Base-by-base conservation (phyloP, 352 stramenopile species). In the Peronospora belbahrii region DNA sequence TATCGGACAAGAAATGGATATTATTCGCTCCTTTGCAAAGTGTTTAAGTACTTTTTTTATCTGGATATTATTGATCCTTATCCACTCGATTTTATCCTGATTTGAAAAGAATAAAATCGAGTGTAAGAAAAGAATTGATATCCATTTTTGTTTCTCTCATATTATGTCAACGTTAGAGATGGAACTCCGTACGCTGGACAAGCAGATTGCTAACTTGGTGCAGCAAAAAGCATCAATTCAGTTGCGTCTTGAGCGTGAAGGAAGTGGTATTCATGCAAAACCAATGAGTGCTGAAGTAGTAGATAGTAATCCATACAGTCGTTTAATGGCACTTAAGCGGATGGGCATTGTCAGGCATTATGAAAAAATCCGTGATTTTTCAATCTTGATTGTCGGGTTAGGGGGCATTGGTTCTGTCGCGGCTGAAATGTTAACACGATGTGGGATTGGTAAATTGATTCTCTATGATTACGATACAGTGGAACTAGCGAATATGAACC, bases 331-430 rank as follows among this genome's bases (percentile, higher is more conserved):
- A 32, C 73, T 95, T 42, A 88, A 95, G 51, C 80, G 78, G 43
- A 95, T 95, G 85, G 83, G 83, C 11, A 86, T 95, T 44, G 83
- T 95, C n/a, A 52, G 73, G 24, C 86, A 95, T 59, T 95, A 93
- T 56, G 81, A 94, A 52, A 54, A 74, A 33, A 94, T 95, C 52
- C 83, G 83, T 47, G 60, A 74, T 18, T 73, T 89, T 19, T 83
- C 74, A 4, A 79, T 95, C 38, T 51, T 93, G 10, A 59, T 95
- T 31, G 83, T 95, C 6, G 85, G 85, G 1, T 54, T 95, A 9
- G 85, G 85, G 2, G 85, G 85, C 34, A 86, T 95, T 37, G 85
- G 85, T 5, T 90, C 81, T 0, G 83, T 94, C 13, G 80, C 85
- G 0, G 79, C 85, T 13, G 85, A 95, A 61, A 95, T 95, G 85